Evolutionary conservation across 148 eudicot species (phyloP).

Genomic region (Fagopyrum tataricum): DNA sequence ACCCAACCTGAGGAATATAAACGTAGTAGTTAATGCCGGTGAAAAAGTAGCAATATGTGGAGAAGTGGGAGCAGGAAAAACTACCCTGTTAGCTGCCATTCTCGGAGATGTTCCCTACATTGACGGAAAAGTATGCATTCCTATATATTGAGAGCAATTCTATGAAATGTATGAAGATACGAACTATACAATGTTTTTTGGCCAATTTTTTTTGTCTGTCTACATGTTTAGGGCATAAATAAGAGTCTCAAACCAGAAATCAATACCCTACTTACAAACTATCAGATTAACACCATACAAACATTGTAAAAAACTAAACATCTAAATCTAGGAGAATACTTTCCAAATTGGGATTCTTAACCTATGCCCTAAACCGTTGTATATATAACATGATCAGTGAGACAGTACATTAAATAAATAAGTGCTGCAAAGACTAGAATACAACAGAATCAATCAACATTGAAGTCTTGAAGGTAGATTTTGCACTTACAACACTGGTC

Average conservation of each 20-base stretch:
- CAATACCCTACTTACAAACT: no score
- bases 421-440: background rate
- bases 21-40: slow-evolving; percentile 7
- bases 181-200: background rate
- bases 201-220: background rate
- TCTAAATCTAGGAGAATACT: background rate
- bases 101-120: slow-evolving; percentile 19
- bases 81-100: slow-evolving; percentile 19
- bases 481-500: background rate
- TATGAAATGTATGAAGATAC: background rate
- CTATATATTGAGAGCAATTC: background rate
- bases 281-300: no score
- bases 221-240: no score
- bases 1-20: slow-evolving; percentile 8
- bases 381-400: background rate
- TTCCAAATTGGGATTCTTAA: background rate
- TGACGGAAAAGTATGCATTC: slow-evolving; percentile 9
- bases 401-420: background rate
- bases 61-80: slow-evolving; percentile 20
- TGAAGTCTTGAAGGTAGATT: background rate
- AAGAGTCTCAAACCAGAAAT: no score
- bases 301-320: no score
- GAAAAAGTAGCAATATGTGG: slow-evolving; percentile 22
- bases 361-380: background rate
- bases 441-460: no score